Percentiles rank a stretch among this genome's conserved stretches.
These are phyloP conservation scores for Claviceps pusilla DNA, from an alignment of 2,329 filamentous ascomycete species.

Conservation along the genomic window DNA sequence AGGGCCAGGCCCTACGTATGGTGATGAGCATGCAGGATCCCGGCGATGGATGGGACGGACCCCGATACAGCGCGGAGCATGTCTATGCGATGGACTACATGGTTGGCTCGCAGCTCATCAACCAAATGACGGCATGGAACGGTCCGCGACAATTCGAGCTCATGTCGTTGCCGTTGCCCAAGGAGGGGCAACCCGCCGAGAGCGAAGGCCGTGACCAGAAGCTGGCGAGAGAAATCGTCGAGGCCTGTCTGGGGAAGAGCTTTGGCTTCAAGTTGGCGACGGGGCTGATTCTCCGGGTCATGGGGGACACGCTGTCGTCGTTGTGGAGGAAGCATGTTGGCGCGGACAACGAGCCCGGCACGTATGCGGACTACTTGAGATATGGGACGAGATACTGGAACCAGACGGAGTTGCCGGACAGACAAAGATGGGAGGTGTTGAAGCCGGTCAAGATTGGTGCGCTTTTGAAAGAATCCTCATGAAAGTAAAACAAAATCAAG, in stretches of 20 bases:
- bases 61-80: constrained; percentile 31
- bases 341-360: constrained; percentile 32
- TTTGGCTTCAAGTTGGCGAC: constrained; percentile 43
- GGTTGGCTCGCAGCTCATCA: constrained; percentile 36
- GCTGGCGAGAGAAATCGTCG: constrained; percentile 34
- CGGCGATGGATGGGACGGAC: constrained; percentile 37
- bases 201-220: constrained; percentile 24
- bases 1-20: constrained; percentile 36
- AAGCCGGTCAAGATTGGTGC: constrained; percentile 25
- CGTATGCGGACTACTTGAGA: constrained; percentile 40
- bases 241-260: constrained; percentile 31
- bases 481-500: neutral
- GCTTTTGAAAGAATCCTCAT: constrained; percentile 4
- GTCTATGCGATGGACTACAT: constrained; percentile 36
- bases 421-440: constrained; percentile 18
- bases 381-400: constrained; percentile 33
- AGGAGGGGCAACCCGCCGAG: constrained; percentile 16
- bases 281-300: constrained; percentile 34
- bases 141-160: constrained; percentile 33
- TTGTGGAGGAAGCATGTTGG: constrained; percentile 36
- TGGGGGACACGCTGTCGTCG: constrained; percentile 35
- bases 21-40: constrained; percentile 37
- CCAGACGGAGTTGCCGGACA: constrained; percentile 25
- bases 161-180: constrained; percentile 24
- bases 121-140: constrained; percentile 35